Evolutionary conservation across 2,329 filamentous ascomycete genomes (phyloP), one percentile per base, ranked within the genome.

Genomic region (Calonectria fujianensis): DNA sequence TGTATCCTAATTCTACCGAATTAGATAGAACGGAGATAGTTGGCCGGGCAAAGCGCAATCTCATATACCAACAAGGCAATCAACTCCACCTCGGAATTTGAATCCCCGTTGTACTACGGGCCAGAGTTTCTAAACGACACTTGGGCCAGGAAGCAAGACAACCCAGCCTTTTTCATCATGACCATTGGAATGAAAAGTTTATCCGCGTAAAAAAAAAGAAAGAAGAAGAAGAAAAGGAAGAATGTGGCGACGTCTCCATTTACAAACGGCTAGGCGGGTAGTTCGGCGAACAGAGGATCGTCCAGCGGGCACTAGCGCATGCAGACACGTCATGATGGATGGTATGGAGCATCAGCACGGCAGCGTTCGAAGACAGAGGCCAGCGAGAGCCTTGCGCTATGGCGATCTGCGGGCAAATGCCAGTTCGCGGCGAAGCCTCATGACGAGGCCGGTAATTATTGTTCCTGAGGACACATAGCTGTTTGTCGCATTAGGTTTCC

Each of bases 401-500:
- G 57, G 39, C 35, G 35, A 63, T 63, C 57, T 27, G 57, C 37
- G 37, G 57, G 24, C n/a, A 31, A 29, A 61, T 35, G 8, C 24
- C 57, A 41, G 24, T 41, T 20, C n/a, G 24, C 4, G n/a, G 29
- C 35, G 7, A 10, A 20, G 37, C n/a, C 57, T 63, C 57, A 27
- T 27, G 16, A 20, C 61, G 41, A 65, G 18, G 18, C 18, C 61
- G 61, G 39, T 27, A 35, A 48, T 35, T n/a, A 51, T 68, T 72
- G 13, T 52, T 16, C 41, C 35, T 48, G 10, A 41, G n/a, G 51
- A 39, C 50, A 67, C 67, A 41, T 63, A 41, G 5, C 29, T 48
- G 20, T 51, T 51, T 24, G 29, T 65, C 72, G 67, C 59, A 61
- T 52, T 5, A 32, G 48, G 45, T 48, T 67, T 51, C 72, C 72